Base-by-base conservation (phyloP, 139 green algal species). In the Closterium sp. region DNA sequence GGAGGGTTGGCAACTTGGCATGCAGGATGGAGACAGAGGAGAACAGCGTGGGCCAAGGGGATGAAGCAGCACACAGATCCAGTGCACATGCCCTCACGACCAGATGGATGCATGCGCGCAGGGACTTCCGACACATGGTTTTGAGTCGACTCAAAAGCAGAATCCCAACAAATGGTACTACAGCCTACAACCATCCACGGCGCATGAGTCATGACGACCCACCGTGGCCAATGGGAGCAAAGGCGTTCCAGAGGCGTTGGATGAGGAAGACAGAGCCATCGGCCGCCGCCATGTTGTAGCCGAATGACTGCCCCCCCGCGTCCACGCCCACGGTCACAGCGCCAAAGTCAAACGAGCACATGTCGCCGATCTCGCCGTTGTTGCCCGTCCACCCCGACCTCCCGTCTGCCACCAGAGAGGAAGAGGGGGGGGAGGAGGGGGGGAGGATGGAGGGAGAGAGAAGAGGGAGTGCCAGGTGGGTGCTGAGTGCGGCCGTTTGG, bases 331-430 rank as follows among this genome's bases (percentile, higher is more conserved):
- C 30, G 21, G 83, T 86, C 21, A 86, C 83, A 86, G n/a, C 83
- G 28, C 83, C 83, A 86, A 34, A 33, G 83, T 86, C 83, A 86
- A 86, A 86, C 28, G 83, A 86, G 83, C 83, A 86, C 83, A 86
- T 86, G 83, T 86, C 83, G 30, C 30, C 83, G 0, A 86, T 86
- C 83, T 86, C 83, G 19, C 83, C 83, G 30, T 86, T 86, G 83
- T 32, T 33, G 83, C 83, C 83, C 30, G 83, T 86, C 83, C 83
- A 86, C 83, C 83, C 83, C 25, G 83, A 86, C 83, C 21, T 33
- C 1, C 83, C 83, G 12, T 86, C 83, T 86, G 83, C 83, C 83
- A 86, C 30, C 2, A 4, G 83, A 21, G 30, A 86, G 30, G 19
- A 86, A 19, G 23, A 19, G 2, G 9, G 38, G 2, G 55, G 2